A percentile compares a stretch with the other conserved stretches of the same genome.
These are phyloP conservation scores for Pseudopithomyces maydicus DNA, from an alignment of 2,329 filamentous ascomycete species.

Conservation along the genomic window DNA sequence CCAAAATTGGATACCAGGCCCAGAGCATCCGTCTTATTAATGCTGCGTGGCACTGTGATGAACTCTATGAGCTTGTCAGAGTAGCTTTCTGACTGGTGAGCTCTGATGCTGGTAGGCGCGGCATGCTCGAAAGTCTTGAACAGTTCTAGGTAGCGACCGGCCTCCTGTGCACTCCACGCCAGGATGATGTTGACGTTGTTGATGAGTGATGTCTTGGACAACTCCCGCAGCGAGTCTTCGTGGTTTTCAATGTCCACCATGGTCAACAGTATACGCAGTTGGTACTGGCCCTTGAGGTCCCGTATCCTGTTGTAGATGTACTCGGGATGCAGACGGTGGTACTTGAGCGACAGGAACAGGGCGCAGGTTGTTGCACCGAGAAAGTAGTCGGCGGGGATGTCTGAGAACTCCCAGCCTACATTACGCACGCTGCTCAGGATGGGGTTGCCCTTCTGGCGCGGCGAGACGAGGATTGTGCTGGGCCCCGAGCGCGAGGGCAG, in stretches of 20 bases:
- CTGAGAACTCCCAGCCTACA: conserved; percentile 93
- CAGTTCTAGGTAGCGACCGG: conserved; percentile 88
- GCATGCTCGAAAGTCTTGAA: conserved; percentile 96
- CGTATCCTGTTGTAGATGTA: conserved; percentile 96
- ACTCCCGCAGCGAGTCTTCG: conserved; percentile 84
- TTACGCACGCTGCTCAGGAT: conserved; percentile 82
- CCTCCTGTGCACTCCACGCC: conserved; percentile 93
- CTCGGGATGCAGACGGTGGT: conserved; percentile 95
- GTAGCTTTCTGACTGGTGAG: conserved; percentile 82
- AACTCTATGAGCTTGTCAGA: conserved; percentile 89
- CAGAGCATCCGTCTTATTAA: conserved; percentile 95
- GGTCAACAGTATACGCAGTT: conserved; percentile 80
- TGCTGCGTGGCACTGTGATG: conserved; percentile 82
- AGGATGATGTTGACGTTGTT: conserved; percentile 92
- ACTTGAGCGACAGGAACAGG: conserved; percentile 92
- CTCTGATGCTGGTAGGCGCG: conserved; percentile 78
- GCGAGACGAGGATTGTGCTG: conserved; percentile 85
- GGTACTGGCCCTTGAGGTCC: conserved; percentile 82
- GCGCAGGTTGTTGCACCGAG: conserved; percentile 87
- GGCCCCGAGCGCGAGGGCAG: conserved; percentile 69
- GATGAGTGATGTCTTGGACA: conserved; percentile 89
- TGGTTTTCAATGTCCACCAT: conserved; percentile 97
- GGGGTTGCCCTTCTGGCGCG: conserved; percentile 93
- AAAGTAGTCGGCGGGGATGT: conserved; percentile 94
- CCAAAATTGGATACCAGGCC: conserved; percentile 91